phyloP scores from a whole-genome alignment of 2,329 filamentous ascomycete genomes.

The Fusarium algeriense region DNA sequence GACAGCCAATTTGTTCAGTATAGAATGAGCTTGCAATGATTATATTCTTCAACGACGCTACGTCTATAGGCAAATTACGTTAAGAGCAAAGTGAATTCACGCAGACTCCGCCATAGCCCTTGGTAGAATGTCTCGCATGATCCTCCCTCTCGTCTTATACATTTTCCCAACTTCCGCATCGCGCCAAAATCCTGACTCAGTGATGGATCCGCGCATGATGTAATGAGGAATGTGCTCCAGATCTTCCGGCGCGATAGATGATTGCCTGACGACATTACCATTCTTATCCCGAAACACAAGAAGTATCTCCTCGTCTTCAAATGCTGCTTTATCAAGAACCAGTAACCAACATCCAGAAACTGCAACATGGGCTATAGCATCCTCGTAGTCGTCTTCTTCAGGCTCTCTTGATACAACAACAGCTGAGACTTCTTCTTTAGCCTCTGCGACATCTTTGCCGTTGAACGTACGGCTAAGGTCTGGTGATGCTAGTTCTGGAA shows the following conservation, averaged over 20 bases:
- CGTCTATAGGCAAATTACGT: no score
- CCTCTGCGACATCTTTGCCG: rapidly evolving
- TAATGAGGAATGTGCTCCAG: background rate
- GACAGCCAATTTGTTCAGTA: slow-evolving; percentile 35
- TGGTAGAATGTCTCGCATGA: background rate
- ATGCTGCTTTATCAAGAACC: background rate
- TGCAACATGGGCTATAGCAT: background rate
- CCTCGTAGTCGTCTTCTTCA: background rate
- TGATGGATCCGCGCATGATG: background rate
- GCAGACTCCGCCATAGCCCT: rapidly evolving
- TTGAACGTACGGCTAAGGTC: background rate
- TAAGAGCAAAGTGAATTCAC: rapidly evolving
- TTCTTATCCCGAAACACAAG: background rate
- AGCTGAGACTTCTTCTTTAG: background rate
- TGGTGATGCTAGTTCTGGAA: background rate
- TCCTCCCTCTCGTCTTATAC: background rate
- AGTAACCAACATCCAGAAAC: background rate
- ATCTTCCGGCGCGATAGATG: rapidly evolving
- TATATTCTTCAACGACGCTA: no score
- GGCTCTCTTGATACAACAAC: background rate
- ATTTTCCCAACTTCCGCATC: background rate
- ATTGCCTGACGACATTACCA: background rate
- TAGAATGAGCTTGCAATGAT: slow-evolving; percentile 10
- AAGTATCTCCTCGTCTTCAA: background rate
- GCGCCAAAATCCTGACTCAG: background rate